Evolutionary conservation across 306 rosid species (phyloP), one percentile per base, ranked within the genome.

Genomic region (Rubus parviflorus): DNA sequence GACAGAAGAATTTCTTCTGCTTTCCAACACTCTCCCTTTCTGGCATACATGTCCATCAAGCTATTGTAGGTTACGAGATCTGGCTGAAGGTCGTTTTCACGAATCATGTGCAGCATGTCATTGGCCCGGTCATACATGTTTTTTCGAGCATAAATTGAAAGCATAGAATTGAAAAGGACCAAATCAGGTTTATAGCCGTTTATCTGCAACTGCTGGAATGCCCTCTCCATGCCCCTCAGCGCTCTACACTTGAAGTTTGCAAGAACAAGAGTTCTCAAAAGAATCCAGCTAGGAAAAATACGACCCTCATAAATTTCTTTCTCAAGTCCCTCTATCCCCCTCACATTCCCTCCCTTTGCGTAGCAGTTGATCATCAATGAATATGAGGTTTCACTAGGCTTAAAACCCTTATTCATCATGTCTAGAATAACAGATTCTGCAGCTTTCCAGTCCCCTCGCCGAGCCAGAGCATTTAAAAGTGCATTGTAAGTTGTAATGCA

Each of bases 11-110:
- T 75, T 86, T 96, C 96, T 83, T 96, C 90, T 65, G 98, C 98
- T 86, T 92, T 91, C 99, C 97, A 96, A 76, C 96, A 88, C 65
- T 87, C 88, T 20, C 96, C 97, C 25, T 82, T 85, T 67, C 93
- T 86, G 8, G 95, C 97, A 64, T 96, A 83, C 92, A 92, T 86
- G 86, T 96, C 92, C 87, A 92, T 91, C 87, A 96, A 81, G 89
- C 90, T 82, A 68, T 96, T 95, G 75, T 90, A 92, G 42, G 98
- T 91, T 41, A 91, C 81, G 5, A 92, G 86, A 87, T 91, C 89
- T 1, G 99, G 99, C 86, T 88, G 91, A 73, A 92, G 81, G 61
- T 92, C 92, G 4, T 67, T 76, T 80, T 86, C 79, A 48, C 64
- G 80, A 76, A 88, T 87, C 76, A 87, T 75, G 68, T 84, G 79